Evolutionary conservation across 2,329 filamentous ascomycete genomes (phyloP).

Genomic region (Cladosporium cucumerinum): DNA sequence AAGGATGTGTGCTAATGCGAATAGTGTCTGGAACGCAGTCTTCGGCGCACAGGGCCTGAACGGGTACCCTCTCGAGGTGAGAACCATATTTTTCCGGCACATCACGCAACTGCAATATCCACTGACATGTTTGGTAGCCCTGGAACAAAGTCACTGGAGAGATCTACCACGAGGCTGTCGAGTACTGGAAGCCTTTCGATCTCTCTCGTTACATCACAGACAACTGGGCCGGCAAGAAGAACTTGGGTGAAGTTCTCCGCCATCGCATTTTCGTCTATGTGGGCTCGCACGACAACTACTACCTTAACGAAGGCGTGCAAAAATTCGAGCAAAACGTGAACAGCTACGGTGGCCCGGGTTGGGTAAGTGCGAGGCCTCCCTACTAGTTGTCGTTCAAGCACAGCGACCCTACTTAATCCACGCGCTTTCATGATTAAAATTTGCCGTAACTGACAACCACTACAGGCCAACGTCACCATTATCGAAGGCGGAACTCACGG

Average conservation of each 20-base stretch:
- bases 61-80: slow-evolving; percentile 36
- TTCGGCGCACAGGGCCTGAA: slow-evolving; percentile 29
- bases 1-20: neutral
- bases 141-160: slow-evolving; percentile 42
- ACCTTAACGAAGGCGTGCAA: slow-evolving; percentile 37
- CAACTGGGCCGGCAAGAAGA: slow-evolving; percentile 34
- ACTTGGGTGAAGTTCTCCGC: slow-evolving; percentile 34
- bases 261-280: slow-evolving; percentile 38
- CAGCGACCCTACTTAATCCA: neutral
- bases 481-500: slow-evolving; percentile 33
- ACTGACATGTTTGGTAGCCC: slow-evolving; percentile 14
- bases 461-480: slow-evolving; percentile 35
- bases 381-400: neutral
- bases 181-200: slow-evolving; percentile 39
- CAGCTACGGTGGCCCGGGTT: slow-evolving; percentile 32
- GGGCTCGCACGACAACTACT: slow-evolving; percentile 36
- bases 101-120: neutral
- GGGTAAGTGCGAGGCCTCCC: slow-evolving; percentile 20
- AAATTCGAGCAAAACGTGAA: slow-evolving; percentile 36
- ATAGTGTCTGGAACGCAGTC: slow-evolving; percentile 36
- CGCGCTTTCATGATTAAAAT: neutral
- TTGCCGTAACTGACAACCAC: neutral
- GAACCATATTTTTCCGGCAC: neutral
- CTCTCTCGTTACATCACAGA: slow-evolving; percentile 33
- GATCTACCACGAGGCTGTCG: slow-evolving; percentile 37